These are phyloP conservation scores for Didymella segeticola DNA, from an alignment of 2,329 filamentous ascomycete genomes.

Conservation along the genomic window DNA sequence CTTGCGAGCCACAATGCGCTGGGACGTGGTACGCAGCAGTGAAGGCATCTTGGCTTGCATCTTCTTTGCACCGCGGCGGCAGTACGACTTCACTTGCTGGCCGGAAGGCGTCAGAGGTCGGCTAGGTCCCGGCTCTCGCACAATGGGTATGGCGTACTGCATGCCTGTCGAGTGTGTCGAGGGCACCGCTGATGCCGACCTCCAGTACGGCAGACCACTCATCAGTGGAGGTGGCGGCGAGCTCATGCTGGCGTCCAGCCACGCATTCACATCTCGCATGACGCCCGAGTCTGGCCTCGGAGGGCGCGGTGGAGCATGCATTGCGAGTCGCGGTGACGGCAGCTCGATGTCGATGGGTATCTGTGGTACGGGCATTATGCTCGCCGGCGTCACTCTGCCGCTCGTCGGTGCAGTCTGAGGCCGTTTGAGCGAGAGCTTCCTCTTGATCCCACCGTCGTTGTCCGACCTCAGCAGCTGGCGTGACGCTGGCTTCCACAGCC, in stretches of 20 bases:
- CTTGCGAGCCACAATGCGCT: slow-evolving; percentile 19
- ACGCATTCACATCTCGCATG: slow-evolving; percentile 40
- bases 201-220: slow-evolving; percentile 45
- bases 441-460: slow-evolving; percentile 5
- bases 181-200: slow-evolving; percentile 21
- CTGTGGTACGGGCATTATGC: slow-evolving; percentile 5
- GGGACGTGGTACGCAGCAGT: slow-evolving; percentile 28
- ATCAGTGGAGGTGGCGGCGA: slow-evolving; percentile 40
- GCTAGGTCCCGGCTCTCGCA: slow-evolving; percentile 11
- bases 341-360: slow-evolving; percentile 18
- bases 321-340: slow-evolving; percentile 13
- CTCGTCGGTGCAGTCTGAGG: slow-evolving; percentile 37
- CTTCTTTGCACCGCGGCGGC: slow-evolving; percentile 36
- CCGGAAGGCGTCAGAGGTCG: slow-evolving; percentile 26
- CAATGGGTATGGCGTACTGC: slow-evolving; percentile 41
- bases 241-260: slow-evolving; percentile 40
- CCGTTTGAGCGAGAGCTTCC: slow-evolving; percentile 22
- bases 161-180: slow-evolving; percentile 17
- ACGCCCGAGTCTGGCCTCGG: slow-evolving; percentile 35
- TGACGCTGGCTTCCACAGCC: slow-evolving; percentile 30
- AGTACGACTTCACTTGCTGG: slow-evolving; percentile 34
- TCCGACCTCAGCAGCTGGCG: slow-evolving; percentile 17
- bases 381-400: not conserved
- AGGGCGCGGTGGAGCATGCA: slow-evolving; percentile 28
- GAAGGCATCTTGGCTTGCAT: slow-evolving; percentile 41